phyloP scores from a whole-genome alignment of 306 rosid species.

The Sophora flavescens region DNA sequence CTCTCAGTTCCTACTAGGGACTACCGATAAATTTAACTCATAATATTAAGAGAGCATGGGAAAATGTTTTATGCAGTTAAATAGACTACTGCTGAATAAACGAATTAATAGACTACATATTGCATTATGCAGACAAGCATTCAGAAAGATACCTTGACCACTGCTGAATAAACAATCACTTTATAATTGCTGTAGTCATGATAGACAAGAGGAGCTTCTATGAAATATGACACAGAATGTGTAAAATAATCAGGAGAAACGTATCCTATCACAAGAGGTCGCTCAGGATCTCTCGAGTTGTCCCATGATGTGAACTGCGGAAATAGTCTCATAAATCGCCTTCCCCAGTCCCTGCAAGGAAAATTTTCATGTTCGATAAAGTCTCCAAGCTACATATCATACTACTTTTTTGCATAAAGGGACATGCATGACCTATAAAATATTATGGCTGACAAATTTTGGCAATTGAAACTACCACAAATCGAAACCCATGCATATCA shows the following conservation, averaged over 20 bases:
- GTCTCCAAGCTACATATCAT: slow-evolving; percentile 31
- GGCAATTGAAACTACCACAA: slow-evolving; percentile 24
- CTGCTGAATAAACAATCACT: slow-evolving; percentile 95
- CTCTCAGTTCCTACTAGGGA: neutral
- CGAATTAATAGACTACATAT: slow-evolving; percentile 1
- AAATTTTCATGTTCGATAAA: slow-evolving; percentile 8
- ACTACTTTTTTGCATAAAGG: neutral
- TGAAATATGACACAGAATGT: slow-evolving; percentile 94
- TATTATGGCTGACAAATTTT: neutral
- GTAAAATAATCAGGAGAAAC: slow-evolving; percentile 98
- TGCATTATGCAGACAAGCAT: neutral
- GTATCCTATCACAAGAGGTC: slow-evolving; percentile 93
- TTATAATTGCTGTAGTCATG: slow-evolving; percentile 79
- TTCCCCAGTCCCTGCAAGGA: slow-evolving; percentile 94
- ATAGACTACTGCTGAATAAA: slow-evolving; percentile 29
- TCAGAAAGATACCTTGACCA: slow-evolving; percentile 77
- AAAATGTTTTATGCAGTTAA: slow-evolving; percentile 16
- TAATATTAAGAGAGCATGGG: neutral
- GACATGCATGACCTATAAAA: neutral
- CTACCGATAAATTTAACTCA: slow-evolving; percentile 1
- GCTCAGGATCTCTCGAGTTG: slow-evolving; percentile 87
- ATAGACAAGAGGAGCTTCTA: slow-evolving; percentile 91
- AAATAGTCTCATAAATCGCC: slow-evolving; percentile 87
- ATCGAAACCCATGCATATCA: neutral
- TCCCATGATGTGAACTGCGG: slow-evolving; percentile 82